These are phyloP conservation scores for Debaryomyces nepalensis DNA, from an alignment of 1,139 yeast species.

Conservation along the genomic window DNA sequence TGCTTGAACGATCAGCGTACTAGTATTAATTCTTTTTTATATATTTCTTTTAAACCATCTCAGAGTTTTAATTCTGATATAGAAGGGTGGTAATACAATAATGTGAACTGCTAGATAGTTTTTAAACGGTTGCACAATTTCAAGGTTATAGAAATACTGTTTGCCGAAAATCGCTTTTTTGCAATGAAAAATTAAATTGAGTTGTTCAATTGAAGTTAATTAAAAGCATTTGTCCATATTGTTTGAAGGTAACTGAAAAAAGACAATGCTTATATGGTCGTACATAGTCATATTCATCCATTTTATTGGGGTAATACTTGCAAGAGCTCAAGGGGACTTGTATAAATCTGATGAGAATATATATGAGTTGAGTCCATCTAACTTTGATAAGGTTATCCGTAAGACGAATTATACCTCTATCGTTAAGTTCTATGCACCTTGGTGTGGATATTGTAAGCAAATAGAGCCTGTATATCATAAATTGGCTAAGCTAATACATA, in stretches of 20 bases:
- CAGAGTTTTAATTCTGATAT: too few relatives aligned
- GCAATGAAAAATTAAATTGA: neutral
- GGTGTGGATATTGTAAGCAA: conserved; percentile 86
- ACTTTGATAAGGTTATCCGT: conserved; percentile 68
- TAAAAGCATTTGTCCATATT: neutral
- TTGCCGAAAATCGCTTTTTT: conserved; percentile 2
- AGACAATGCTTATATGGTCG: conserved; percentile 6
- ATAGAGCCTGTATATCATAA: conserved; percentile 61
- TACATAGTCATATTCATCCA: conserved; percentile 2
- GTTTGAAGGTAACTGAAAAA: neutral
- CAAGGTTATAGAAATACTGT: neutral
- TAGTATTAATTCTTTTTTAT: too few relatives aligned
- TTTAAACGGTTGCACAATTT: too few relatives aligned
- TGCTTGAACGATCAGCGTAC: too few relatives aligned
- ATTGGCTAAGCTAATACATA: conserved; percentile 61
- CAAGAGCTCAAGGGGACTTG: conserved; percentile 21
- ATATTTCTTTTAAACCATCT: too few relatives aligned
- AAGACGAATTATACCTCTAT: conserved; percentile 76
- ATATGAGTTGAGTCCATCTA: conserved; percentile 58
- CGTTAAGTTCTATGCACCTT: conserved; percentile 95
- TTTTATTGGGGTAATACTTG: neutral
- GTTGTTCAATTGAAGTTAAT: neutral
- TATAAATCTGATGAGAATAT: conserved; percentile 54
- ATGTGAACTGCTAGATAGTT: too few relatives aligned
- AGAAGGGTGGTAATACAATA: too few relatives aligned